Base-by-base conservation (phyloP, 2,329 filamentous ascomycete genomes). In the Pestalotiopsis sp. region DNA sequence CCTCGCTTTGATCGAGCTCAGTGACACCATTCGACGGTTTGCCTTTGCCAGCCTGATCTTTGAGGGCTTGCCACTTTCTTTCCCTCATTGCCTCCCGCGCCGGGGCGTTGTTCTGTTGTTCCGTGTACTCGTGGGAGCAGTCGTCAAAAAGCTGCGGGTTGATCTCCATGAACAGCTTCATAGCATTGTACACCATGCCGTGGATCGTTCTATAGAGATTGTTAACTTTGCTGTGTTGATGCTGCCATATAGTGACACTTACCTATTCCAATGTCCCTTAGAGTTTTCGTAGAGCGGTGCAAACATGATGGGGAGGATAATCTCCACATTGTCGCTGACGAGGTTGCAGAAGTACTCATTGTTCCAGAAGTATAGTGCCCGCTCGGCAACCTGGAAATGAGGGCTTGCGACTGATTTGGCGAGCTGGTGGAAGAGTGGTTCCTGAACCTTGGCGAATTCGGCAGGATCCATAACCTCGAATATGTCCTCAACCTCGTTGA, bases 81-180 rank as follows among this genome's bases (percentile, higher is more conserved):
- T 97, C 91, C 71, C 96, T 90, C 70, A 90, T 86, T 71, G 91
- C 90, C 80, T 98, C 92, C 67, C 94, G 90, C 69, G 93, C 89
- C n/a, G 92, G 90, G 3, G 94, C 94, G 71, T 89, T 96, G 81
- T 97, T 97, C 81, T 98, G 95, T 75, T 96, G 92, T 79, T 98
- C 95, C 4, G 94, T 97, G 81, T 99, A 99, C 71, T 98, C 94
- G 77, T 98, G 95, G 44, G 96, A 98, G 82, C 96, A 99, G 78
- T 99, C 96, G 74, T 99, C 96, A 75, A 99, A 99, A 24, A 99
- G 88, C 79, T 98, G 94, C 10, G 96, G 96, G 79, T 98, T 98
- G 76, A 99, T 98, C 80, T 99, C 96, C 96, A 99, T 99, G 81
- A 99, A 99, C 48, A 99, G 88, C 80, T 99, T 99, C 96, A 99